A percentile compares a stretch with the other conserved stretches of the same genome.
phyloP scores from a whole-genome alignment of 2,329 filamentous ascomycete genomes.

The Eurotiales sp. region DNA sequence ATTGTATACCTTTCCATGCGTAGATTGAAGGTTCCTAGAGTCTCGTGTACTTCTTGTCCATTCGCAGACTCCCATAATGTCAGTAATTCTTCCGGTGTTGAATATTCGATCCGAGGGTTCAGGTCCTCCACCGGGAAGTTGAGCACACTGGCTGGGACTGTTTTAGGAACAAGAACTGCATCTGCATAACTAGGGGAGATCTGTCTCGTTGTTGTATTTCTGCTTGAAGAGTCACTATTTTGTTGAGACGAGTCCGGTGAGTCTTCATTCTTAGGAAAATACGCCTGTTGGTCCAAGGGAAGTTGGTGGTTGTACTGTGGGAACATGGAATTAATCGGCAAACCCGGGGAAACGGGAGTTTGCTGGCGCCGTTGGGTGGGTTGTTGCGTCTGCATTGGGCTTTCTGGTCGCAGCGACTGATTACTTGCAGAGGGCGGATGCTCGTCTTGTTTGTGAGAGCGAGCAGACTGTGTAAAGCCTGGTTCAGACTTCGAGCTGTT shows the following conservation, averaged over 20 bases:
- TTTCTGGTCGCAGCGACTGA: background rate
- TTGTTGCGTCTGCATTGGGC: background rate
- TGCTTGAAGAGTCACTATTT: conserved; percentile 22
- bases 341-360: conserved; percentile 27
- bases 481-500: background rate
- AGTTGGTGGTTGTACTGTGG: conserved; percentile 40
- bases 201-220: conserved; percentile 14
- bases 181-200: conserved; percentile 30
- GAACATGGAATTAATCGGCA: conserved; percentile 45
- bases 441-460: too few species aligned
- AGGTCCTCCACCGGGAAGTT: conserved; percentile 37
- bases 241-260: conserved; percentile 16
- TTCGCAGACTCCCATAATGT: conserved; percentile 45
- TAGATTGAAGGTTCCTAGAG: conserved; percentile 35
- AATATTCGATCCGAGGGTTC: conserved; percentile 34
- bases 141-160: conserved; percentile 41
- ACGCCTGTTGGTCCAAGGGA: conserved; percentile 34
- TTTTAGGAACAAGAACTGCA: conserved; percentile 34
- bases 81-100: conserved; percentile 36
- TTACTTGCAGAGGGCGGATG: too few species aligned
- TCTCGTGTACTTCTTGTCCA: conserved; percentile 35
- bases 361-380: conserved; percentile 4
- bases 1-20: conserved; percentile 37
- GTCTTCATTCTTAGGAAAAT: conserved; percentile 26
- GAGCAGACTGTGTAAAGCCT: too few species aligned